These are phyloP conservation scores for Dactylonectria macrodidyma DNA, from an alignment of 2,329 filamentous ascomycete genomes.

Conservation along the genomic window DNA sequence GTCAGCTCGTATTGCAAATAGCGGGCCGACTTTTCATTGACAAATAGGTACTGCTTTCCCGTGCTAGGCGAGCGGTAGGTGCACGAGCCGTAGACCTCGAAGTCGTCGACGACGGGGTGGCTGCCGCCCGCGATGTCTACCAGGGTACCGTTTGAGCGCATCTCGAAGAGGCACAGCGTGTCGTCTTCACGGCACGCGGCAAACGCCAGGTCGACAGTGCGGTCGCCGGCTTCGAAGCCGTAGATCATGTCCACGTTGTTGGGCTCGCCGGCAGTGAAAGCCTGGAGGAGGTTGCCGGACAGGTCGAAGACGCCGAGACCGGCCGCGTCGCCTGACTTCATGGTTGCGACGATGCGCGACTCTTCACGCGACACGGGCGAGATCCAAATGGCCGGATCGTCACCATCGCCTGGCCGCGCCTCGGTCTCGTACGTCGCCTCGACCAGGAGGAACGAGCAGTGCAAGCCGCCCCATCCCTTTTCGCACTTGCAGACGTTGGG, in stretches of 20 bases:
- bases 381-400: constrained; percentile 66
- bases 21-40: constrained; percentile 67
- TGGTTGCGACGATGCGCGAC: constrained; percentile 67
- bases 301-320: constrained; percentile 66
- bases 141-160: constrained; percentile 62
- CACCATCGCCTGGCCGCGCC: constrained; percentile 60
- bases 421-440: constrained; percentile 60
- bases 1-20: constrained; percentile 69
- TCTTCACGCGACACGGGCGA: constrained; percentile 56
- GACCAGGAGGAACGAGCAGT: constrained; percentile 62
- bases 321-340: constrained; percentile 64
- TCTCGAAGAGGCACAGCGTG: constrained; percentile 67
- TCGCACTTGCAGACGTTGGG: constrained; percentile 60
- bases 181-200: constrained; percentile 67
- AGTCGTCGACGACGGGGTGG: constrained; percentile 62
- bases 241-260: constrained; percentile 71
- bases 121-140: constrained; percentile 59
- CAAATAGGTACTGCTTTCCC: constrained; percentile 67
- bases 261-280: constrained; percentile 61
- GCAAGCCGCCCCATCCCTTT: constrained; percentile 59
- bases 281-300: constrained; percentile 62
- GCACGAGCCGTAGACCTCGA: constrained; percentile 67
- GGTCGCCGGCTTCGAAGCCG: constrained; percentile 59
- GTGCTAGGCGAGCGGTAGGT: constrained; percentile 63
- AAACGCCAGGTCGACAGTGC: constrained; percentile 63